Evolutionary conservation across 2,329 filamentous ascomycete genomes (phyloP).

Genomic region (Aphanoascus verrucosus): DNA sequence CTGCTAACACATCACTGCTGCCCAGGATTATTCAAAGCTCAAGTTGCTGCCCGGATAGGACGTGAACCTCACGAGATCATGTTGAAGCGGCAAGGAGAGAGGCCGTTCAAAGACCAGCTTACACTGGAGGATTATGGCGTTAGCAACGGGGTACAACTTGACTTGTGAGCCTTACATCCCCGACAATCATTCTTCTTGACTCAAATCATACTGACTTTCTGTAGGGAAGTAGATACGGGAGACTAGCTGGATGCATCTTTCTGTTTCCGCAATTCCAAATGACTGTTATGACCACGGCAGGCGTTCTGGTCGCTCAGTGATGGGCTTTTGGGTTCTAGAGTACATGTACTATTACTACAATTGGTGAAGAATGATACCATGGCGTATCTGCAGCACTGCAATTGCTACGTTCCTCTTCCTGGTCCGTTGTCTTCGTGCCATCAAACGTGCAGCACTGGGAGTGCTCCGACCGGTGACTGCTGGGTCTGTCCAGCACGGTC

Average conservation of each 20-base stretch:
- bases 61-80: conserved; percentile 84
- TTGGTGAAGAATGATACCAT: conserved; percentile 1
- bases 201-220: conserved; percentile 20
- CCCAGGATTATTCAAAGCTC: conserved; percentile 72
- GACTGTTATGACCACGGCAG: conserved; percentile 8
- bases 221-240: conserved; percentile 39
- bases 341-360: conserved; percentile 8
- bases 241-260: conserved; percentile 25
- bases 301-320: conserved; percentile 2
- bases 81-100: conserved; percentile 79
- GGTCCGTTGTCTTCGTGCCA: neutral
- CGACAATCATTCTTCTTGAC: neutral
- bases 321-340: neutral
- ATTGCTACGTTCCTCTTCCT: neutral
- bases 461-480: neutral
- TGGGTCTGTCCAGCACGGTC: neutral
- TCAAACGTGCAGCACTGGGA: neutral
- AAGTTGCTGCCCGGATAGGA: conserved; percentile 82
- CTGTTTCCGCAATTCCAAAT: conserved; percentile 1
- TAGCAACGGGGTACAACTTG: conserved; percentile 64
- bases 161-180: conserved; percentile 29
- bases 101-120: conserved; percentile 85
- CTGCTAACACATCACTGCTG: too few species aligned
- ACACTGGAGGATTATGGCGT: conserved; percentile 89
- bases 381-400: conserved; percentile 4